Percentiles rank a stretch among this genome's conserved stretches.
These are phyloP conservation scores for Senna siamea DNA, from an alignment of 306 rosid genomes.

Conservation along the genomic window DNA sequence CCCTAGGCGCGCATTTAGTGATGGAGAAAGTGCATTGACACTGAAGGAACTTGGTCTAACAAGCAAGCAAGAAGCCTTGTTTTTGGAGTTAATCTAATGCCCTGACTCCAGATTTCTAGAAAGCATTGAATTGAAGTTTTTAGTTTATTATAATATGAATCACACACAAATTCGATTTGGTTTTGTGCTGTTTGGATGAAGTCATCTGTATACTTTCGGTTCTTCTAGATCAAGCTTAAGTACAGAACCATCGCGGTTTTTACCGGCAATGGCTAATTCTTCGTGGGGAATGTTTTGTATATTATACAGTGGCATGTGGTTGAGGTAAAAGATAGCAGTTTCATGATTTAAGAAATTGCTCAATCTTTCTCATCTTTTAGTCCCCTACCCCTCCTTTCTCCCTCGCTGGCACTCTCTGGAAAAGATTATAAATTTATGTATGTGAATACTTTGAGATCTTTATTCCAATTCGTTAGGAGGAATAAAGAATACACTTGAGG, in stretches of 20 bases:
- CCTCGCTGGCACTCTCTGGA: neutral
- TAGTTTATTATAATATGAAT: conserved; percentile 41
- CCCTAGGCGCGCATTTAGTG: conserved; percentile 84
- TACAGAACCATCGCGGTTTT: neutral
- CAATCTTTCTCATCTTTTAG: neutral
- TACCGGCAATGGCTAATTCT: conserved; percentile 13
- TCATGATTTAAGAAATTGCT: neutral
- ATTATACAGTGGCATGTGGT: conserved; percentile 14
- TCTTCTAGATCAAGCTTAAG: conserved; percentile 6
- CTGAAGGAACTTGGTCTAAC: conserved; percentile 79
- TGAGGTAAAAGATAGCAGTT: neutral
- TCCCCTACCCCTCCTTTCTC: neutral
- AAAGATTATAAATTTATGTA: neutral
- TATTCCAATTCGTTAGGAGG: neutral
- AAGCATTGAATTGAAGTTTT: conserved; percentile 39
- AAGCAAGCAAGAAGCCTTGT: conserved; percentile 93
- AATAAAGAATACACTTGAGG: neutral
- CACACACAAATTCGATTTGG: conserved; percentile 36
- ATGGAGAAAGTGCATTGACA: conserved; percentile 64
- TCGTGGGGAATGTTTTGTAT: conserved; percentile 24
- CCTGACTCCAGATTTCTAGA: conserved; percentile 45
- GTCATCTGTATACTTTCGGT: conserved; percentile 2
- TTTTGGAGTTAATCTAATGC: conserved; percentile 70
- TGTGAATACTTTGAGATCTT: neutral
- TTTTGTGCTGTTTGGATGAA: conserved; percentile 43